These are phyloP conservation scores for Fusarium agapanthi DNA, from an alignment of 2,329 filamentous ascomycete species.

Conservation along the genomic window DNA sequence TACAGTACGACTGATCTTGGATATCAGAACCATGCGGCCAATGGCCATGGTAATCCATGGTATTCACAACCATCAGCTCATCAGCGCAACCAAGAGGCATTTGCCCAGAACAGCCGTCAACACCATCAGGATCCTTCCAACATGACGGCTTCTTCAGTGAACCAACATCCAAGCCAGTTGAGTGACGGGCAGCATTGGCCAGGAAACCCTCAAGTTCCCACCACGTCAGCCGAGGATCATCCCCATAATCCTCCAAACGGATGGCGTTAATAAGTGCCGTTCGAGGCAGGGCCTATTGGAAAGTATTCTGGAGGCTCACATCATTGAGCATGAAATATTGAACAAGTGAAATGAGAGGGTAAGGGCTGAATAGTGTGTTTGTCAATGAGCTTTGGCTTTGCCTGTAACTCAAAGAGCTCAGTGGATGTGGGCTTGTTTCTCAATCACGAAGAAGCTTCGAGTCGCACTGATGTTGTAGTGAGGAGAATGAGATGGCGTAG, in stretches of 20 bases:
- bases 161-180: slow-evolving; percentile 8
- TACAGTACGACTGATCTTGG: neutral
- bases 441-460: neutral
- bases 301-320: neutral
- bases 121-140: neutral
- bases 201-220: slow-evolving; percentile 9
- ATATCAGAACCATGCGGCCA: slow-evolving; percentile 3
- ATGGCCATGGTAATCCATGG: slow-evolving; percentile 16
- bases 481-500: neutral
- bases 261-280: slow-evolving; percentile 20
- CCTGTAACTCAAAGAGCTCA: neutral
- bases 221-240: slow-evolving; percentile 21
- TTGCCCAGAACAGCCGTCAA: slow-evolving; percentile 16
- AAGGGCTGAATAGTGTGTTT: neutral
- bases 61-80: slow-evolving; percentile 11
- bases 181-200: slow-evolving; percentile 1
- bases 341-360: neutral
- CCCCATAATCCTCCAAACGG: neutral
- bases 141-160: neutral
- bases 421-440: neutral
- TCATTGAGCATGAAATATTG: neutral
- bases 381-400: neutral
- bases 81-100: slow-evolving; percentile 26
- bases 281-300: neutral
- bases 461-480: neutral